Evolutionary conservation across 1,284 basidiomycete species (phyloP).

Genomic region (Austropuccinia psidii): DNA sequence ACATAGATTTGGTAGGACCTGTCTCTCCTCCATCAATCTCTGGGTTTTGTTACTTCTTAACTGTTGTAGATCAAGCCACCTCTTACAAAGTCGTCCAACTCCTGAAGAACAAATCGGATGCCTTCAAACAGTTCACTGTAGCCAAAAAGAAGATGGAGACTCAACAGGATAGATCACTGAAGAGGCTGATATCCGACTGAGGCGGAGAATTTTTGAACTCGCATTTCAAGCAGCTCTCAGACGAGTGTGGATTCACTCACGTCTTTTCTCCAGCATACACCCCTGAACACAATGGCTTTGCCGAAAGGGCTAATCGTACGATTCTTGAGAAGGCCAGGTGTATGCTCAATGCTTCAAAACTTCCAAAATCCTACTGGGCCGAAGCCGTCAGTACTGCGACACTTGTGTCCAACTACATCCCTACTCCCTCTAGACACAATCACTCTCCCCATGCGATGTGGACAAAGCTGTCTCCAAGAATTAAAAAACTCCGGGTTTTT

Average conservation of each 20-base stretch:
- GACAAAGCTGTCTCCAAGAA: neutral
- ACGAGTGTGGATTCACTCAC: too few species aligned
- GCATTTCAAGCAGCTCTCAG: too few species aligned
- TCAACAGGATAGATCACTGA: too few species aligned
- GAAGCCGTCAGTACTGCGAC: neutral
- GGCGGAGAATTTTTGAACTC: too few species aligned
- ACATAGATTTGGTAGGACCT: constrained; percentile 3
- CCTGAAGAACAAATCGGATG: neutral
- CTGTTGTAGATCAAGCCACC: neutral
- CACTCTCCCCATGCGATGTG: neutral
- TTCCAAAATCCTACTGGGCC: neutral
- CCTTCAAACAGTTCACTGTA: too few species aligned
- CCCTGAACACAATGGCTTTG: constrained; percentile 6
- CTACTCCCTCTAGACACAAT: neutral
- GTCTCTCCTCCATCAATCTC: neutral
- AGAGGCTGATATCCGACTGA: too few species aligned
- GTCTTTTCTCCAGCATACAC: neutral
- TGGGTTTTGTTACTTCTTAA: neutral
- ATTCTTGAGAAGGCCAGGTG: constrained; percentile 3
- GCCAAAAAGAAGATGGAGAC: too few species aligned
- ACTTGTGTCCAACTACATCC: neutral
- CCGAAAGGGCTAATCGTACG: constrained; percentile 8
- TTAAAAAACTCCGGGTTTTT: neutral
- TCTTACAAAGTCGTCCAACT: neutral
- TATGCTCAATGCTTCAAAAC: neutral